Base-by-base conservation (phyloP, 2,329 filamentous ascomycete species). In the Talaromyces sp. region DNA sequence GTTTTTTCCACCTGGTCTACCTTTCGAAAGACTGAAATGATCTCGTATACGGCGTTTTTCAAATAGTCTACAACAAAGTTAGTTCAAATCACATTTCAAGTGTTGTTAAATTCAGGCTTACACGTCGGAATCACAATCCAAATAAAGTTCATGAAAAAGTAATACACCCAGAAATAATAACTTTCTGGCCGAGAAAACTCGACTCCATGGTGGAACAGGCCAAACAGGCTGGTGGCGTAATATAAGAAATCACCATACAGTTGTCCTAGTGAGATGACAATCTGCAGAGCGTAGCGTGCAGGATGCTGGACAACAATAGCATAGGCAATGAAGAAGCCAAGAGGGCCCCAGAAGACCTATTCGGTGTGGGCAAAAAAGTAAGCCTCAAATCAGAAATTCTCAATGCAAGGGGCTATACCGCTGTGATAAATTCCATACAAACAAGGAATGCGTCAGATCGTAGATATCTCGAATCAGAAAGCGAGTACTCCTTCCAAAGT, bases 401-500 rank as follows among this genome's bases (percentile, higher is more conserved):
- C 19, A 21, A 29, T 11, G 11, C 24, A 29, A 8, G 17, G 8
- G n/a, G 17, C 49, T 3, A 52, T 52, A 52, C 49, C 24, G 49
- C 49, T 11, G 92, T 96, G 64, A 96, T 85, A n/a, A 83, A 86
- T 80, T 96, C 92, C 75, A 96, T 87, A 72, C 89, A 93, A 19
- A 96, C 79, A 67, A 95, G 91, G 69, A 96, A 92, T 1, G 87
- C 83, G 70, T 95, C 89, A 21, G 87, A 86, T 1, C 88, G 91
- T 67, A 96, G 79, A 70, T 96, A 96, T 46, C 92, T 84, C 58
- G 91, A 96, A 77, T 96, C 92, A 2, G 90, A 93, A 27, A 93
- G 82, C 3, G 90, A 83, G 72, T 96, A 96, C 75, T 96, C 92
- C 71, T 96, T 96, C 92, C 92, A 96, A 51, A 96, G 80, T 78